phyloP scores from a whole-genome alignment of 345 rosid genomes.

The Brassica cretica region DNA sequence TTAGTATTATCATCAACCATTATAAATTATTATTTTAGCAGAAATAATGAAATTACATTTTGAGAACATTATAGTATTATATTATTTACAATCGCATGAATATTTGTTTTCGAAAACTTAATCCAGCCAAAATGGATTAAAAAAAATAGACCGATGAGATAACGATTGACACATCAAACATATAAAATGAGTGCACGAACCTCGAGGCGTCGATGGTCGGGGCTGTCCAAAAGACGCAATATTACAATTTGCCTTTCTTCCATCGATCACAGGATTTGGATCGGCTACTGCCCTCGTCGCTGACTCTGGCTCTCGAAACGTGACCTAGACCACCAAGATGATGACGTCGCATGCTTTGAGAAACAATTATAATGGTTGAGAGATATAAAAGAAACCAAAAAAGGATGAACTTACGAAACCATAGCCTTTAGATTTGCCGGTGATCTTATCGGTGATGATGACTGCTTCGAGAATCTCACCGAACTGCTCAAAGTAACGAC shows the following conservation, averaged over 20 bases:
- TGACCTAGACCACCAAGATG: slow-evolving; percentile 51
- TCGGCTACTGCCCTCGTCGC: slow-evolving; percentile 78
- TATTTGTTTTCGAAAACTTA: not conserved
- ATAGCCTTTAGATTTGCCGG: slow-evolving; percentile 93
- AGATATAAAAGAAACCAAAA: not conserved
- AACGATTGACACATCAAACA: not conserved
- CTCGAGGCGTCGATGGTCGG: slow-evolving; percentile 79
- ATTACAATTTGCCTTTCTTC: slow-evolving; percentile 89
- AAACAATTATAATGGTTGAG: slow-evolving; percentile 3
- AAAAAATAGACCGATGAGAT: slow-evolving; percentile 1
- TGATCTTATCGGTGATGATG: slow-evolving; percentile 73
- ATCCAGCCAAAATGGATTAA: not conserved
- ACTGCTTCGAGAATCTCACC: slow-evolving; percentile 98
- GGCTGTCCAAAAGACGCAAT: slow-evolving; percentile 88
- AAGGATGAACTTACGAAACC: slow-evolving; percentile 70
- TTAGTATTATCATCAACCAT: not conserved
- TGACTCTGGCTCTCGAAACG: slow-evolving; percentile 87
- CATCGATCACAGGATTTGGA: slow-evolving; percentile 84
- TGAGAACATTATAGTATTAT: not conserved
- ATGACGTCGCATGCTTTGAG: not conserved
- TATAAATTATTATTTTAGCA: not conserved
- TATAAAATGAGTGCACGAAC: slow-evolving; percentile 36
- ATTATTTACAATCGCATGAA: not conserved
- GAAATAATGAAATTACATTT: not conserved
- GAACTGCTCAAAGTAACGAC: slow-evolving; percentile 75